Base-by-base conservation (phyloP, 1,284 basidiomycete species). In the Golubevia sp. region DNA sequence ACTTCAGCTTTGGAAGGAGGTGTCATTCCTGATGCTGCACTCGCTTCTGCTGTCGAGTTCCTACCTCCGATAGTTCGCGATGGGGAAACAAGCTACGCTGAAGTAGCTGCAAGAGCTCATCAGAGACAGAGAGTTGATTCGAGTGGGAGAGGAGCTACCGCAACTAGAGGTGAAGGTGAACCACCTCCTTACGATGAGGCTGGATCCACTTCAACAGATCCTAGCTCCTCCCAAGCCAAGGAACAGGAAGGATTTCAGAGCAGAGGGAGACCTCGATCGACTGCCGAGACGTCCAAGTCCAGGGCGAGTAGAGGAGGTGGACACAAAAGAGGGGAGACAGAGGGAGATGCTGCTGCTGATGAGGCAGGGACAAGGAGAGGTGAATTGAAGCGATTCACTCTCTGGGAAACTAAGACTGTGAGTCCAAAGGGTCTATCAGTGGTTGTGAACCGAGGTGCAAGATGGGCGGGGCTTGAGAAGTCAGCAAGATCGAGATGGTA, bases 341-440 rank as follows among this genome's bases (percentile, higher is more conserved):
- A 52, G 13, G 50, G 25, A 23, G 50, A 52, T 52, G 50, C 21
- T 52, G 50, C 30, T 5, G 30, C 30, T 34, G 30, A 34, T 5
- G 30, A 34, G 30, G 11, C 30, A 5, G 30, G 30, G 5, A 34
- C 30, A 5, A 3, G 30, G 11, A 34, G 30, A 11, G 59, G 59
- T 15, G 60, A 55, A n/a, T 54, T 55, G 55, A 62, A 62, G 44
- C 38, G 76, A 8, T 83, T 82, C 60, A 78, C 77, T 0, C 65
- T 83, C 15, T 83, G 78, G 71, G 77, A 82, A 56, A 76, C 79
- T 13, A 77, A 76, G 58, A 73, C 77, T 7, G 58, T 56, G 52
- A 59, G 51, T 59, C 2, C 18, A 11, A 15, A 3, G 8, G 20
- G 27, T 18, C n/a, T n/a, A n/a, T n/a, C n/a, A n/a, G n/a, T n/a